Evolutionary conservation across 192 early-diverging fungal species (phyloP).

Genomic region (Phycomyces nitens): DNA sequence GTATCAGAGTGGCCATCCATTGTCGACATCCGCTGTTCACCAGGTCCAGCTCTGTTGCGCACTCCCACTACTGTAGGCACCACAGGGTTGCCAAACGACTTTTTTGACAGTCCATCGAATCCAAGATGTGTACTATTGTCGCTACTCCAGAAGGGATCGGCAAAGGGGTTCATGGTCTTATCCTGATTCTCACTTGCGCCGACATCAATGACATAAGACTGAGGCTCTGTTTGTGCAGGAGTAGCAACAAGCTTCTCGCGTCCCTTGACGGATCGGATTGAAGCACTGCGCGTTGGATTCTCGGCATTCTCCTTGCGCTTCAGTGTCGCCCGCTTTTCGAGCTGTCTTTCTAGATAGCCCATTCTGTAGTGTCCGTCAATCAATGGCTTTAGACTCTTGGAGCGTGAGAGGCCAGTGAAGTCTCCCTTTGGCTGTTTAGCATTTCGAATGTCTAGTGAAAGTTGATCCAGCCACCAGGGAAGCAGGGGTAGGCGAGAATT

Average conservation of each 20-base stretch:
- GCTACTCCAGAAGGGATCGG: constrained; percentile 24
- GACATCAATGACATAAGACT: constrained; percentile 4
- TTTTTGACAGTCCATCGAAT: neutral
- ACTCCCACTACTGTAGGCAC: too few species aligned
- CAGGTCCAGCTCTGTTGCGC: too few species aligned
- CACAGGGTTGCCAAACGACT: neutral
- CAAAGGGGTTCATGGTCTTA: constrained; percentile 17
- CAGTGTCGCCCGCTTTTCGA: constrained; percentile 21
- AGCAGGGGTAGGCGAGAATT: constrained; percentile 37
- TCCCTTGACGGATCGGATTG: neutral
- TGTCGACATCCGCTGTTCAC: neutral
- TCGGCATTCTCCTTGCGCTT: constrained; percentile 4
- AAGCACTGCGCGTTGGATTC: neutral
- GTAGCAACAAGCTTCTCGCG: neutral
- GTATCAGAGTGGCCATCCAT: constrained; percentile 3
- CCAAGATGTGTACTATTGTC: neutral
- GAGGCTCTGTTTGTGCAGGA: neutral
- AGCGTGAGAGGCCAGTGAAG: constrained; percentile 46
- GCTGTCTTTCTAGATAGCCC: constrained; percentile 33
- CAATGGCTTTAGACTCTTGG: constrained; percentile 38
- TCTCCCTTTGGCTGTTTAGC: constrained; percentile 57
- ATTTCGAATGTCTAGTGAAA: constrained; percentile 64
- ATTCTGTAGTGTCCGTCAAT: constrained; percentile 35
- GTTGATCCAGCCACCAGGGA: constrained; percentile 46
- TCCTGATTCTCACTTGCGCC: neutral